These are phyloP conservation scores for Fusarium irregulare DNA, from an alignment of 2,329 filamentous ascomycete species.

Conservation along the genomic window DNA sequence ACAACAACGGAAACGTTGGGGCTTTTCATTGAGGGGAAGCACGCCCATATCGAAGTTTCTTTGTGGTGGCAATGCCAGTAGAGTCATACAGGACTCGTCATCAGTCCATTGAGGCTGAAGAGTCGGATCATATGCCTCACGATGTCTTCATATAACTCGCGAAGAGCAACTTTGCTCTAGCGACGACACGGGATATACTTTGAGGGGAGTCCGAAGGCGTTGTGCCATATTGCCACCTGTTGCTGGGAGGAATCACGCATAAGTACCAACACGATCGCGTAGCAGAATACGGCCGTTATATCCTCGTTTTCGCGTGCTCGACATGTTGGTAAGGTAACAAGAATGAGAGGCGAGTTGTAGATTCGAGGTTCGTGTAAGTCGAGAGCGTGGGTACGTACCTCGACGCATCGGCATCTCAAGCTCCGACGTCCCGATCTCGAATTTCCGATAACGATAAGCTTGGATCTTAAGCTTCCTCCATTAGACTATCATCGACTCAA, in stretches of 20 bases:
- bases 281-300: too few species aligned
- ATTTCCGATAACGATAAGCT: slow-evolving; percentile 35
- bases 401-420: slow-evolving; percentile 19
- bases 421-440: slow-evolving; percentile 32
- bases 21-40: background rate
- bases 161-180: slow-evolving; percentile 10
- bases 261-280: too few species aligned
- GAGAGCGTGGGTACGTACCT: background rate
- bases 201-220: background rate
- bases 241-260: background rate
- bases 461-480: slow-evolving; percentile 16
- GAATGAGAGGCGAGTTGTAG: background rate
- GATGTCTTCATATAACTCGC: background rate
- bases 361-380: slow-evolving; percentile 6
- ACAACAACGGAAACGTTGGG: background rate
- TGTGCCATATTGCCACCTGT: background rate
- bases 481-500: slow-evolving; percentile 1
- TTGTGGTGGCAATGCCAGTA: background rate
- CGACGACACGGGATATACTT: background rate
- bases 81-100: background rate
- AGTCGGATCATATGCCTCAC: background rate
- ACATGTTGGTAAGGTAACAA: background rate
- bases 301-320: background rate
- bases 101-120: background rate
- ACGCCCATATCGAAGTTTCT: background rate